Evolutionary conservation across 768 basidiomycete genomes (phyloP).

Genomic region (Leccinum truebloodii): DNA sequence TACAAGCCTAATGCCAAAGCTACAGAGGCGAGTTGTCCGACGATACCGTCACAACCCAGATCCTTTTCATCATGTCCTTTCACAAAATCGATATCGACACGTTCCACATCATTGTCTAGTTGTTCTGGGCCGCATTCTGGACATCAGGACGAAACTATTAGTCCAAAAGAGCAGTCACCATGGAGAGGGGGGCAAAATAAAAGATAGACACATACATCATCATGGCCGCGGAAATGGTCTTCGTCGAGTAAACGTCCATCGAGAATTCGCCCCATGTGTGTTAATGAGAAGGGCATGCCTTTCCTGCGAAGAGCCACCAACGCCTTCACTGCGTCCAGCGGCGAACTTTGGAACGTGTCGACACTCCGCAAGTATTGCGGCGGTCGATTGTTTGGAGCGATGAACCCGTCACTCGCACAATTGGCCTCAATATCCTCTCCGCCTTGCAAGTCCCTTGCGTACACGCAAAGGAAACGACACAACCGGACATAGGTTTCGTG

Average conservation of each 20-base stretch:
- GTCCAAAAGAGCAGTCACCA: neutral
- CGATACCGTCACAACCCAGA: neutral
- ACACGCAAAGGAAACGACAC: neutral
- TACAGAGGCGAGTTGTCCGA: neutral
- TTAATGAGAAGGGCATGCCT: constrained; percentile 36
- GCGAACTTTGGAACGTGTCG: constrained; percentile 38
- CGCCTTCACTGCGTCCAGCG: constrained; percentile 29
- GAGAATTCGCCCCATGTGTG: constrained; percentile 45
- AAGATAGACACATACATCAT: neutral
- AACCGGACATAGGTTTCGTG: constrained; percentile 25
- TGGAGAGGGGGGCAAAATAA: neutral
- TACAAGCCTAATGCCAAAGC: too few relatives aligned
- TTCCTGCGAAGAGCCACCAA: constrained; percentile 37
- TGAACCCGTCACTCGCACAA: constrained; percentile 12
- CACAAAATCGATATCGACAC: neutral
- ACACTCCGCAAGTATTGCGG: neutral
- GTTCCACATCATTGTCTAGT: neutral
- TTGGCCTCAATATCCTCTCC: neutral
- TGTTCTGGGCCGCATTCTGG: neutral
- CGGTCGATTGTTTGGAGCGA: neutral
- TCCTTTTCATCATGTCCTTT: neutral
- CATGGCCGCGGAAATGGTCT: constrained; percentile 3
- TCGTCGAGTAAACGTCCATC: constrained; percentile 25
- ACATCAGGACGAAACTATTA: neutral
- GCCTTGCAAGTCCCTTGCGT: neutral